phyloP scores from a whole-genome alignment of 768 basidiomycete genomes.

The Mycena kentingensis region DNA sequence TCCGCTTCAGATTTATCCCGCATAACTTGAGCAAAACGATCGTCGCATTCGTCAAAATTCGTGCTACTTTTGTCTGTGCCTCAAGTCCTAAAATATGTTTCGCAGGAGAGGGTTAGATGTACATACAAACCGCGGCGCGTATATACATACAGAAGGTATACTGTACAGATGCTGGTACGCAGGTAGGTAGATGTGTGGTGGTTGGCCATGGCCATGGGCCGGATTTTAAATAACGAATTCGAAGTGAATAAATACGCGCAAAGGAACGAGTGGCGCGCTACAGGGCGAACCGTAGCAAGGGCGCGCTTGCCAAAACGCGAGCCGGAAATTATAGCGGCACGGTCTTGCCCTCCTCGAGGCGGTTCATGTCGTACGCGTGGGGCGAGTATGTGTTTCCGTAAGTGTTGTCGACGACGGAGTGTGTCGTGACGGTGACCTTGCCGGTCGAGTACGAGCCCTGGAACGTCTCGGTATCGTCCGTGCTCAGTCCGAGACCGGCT shows the following conservation, averaged over 20 bases:
- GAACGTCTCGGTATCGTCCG: conserved; percentile 13
- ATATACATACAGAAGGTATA: too few relatives aligned
- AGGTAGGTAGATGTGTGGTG: too few relatives aligned
- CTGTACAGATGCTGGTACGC: too few relatives aligned
- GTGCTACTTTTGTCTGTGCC: too few relatives aligned
- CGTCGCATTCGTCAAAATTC: too few relatives aligned
- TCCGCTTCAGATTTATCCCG: too few relatives aligned
- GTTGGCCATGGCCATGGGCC: too few relatives aligned
- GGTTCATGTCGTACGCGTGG: neutral
- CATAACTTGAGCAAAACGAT: too few relatives aligned
- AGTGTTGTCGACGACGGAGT: conserved; percentile 10
- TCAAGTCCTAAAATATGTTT: too few relatives aligned
- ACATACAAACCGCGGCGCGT: too few relatives aligned
- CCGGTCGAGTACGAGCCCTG: conserved; percentile 9
- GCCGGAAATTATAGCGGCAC: neutral
- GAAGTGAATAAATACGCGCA: neutral
- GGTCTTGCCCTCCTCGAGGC: neutral
- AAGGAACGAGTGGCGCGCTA: neutral
- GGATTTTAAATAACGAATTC: too few relatives aligned
- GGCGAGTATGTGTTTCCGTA: conserved; percentile 1
- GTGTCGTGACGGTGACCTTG: conserved; percentile 20
- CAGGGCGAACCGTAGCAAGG: neutral
- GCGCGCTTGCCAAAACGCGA: neutral
- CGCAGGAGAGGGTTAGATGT: too few relatives aligned
- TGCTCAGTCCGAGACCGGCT: conserved; percentile 12